Base-by-base conservation (phyloP, 2,329 filamentous ascomycete species). In the Fusarium euwallaceae region DNA sequence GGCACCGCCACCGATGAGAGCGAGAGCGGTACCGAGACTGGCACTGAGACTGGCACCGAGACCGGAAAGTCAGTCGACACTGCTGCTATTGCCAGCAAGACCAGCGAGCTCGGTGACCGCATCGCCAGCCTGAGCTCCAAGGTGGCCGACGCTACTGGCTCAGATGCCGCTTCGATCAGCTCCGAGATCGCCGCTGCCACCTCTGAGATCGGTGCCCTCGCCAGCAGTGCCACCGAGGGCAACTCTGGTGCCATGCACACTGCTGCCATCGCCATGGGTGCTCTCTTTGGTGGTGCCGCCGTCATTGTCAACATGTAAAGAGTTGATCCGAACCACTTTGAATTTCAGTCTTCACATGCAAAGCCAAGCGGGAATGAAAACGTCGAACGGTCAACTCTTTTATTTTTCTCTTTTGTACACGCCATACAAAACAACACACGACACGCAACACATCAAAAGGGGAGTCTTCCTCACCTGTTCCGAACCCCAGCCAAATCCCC, bases 251-350 rank as follows among this genome's bases (percentile, higher is more conserved):
- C 83, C 55, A 76, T 78, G 65, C 82, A 82, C 71, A 87, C 85
- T 17, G 86, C 81, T 32, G 85, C 82, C 32, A 74, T 87, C 48
- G 86, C 83, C 22, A 79, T 88, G 56, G 86, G 86, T 36, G 86
- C 86, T 27, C 80, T 88, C 67, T 79, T 87, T 59, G 87, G 86
- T 27, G 87, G 86, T 75, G 85, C 84, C 4, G 87, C 85, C 61
- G 67, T 86, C 61, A 72, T 87, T 58, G 82, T 79, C 76, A 87
- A 87, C 81, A 66, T 87, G 76, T 88, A 86, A 82, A 76, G 53
- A 16, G 27, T 43, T 16, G 36, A 20, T 53, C 22, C 7, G 32
- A 20, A 41, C 29, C 14, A 43, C 20, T 34, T 65, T 61, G 20
- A n/a, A 70, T 22, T 45, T 64, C 43, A 48, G 63, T 71, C 34